Evolutionary conservation across 257 asterid species (phyloP).

Genomic region (Ilex asprella): DNA sequence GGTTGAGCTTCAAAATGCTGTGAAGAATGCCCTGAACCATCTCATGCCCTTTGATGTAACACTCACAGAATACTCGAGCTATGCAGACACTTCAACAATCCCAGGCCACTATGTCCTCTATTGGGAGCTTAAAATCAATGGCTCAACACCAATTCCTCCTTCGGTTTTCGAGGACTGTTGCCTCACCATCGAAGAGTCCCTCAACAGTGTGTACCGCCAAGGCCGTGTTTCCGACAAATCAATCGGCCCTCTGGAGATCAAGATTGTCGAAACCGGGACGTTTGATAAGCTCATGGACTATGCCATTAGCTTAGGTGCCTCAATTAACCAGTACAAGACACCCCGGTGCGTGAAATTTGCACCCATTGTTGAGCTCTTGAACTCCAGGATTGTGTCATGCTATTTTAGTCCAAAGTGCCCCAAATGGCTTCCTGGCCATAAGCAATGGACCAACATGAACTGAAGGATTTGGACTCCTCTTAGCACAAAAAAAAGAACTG

Average conservation of each 20-base stretch:
- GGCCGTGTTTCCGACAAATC: slow-evolving; percentile 27
- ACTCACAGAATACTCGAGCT: slow-evolving; percentile 32
- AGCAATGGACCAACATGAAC: slow-evolving; percentile 25
- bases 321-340: slow-evolving; percentile 35
- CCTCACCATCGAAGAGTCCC: slow-evolving; percentile 26
- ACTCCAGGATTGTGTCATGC: slow-evolving; percentile 20
- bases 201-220: slow-evolving; percentile 29
- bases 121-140: slow-evolving; percentile 25
- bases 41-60: slow-evolving; percentile 21
- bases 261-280: slow-evolving; percentile 32
- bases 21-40: slow-evolving; percentile 20
- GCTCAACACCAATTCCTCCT: slow-evolving; percentile 16
- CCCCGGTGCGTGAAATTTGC: slow-evolving; percentile 40
- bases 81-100: slow-evolving; percentile 27
- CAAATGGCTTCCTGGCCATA: slow-evolving; percentile 31
- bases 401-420: slow-evolving; percentile 34
- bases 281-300: slow-evolving; percentile 41
- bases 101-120: slow-evolving; percentile 35
- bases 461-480: slow-evolving; percentile 1
- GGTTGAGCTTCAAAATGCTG: slow-evolving; percentile 30
- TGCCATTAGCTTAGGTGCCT: slow-evolving; percentile 34
- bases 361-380: slow-evolving; percentile 29
- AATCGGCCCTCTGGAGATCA: slow-evolving; percentile 33
- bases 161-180: slow-evolving; percentile 29
- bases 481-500: not conserved